Evolutionary conservation across 1,284 basidiomycete genomes (phyloP).

Genomic region (Pyrrhoderma noxium): DNA sequence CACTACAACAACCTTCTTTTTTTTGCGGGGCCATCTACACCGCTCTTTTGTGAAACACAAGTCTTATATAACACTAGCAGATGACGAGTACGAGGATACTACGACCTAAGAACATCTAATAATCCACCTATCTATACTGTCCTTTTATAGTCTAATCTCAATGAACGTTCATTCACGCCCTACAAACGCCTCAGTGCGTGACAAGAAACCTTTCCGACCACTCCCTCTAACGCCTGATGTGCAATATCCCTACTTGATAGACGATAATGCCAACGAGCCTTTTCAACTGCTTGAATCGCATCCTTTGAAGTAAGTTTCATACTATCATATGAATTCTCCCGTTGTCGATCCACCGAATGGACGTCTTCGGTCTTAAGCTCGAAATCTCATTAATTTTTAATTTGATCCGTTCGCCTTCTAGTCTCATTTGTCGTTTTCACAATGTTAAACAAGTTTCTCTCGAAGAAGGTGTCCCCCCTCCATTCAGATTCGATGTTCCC

Average conservation of each 20-base stretch:
- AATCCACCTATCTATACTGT: not conserved
- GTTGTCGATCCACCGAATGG: not conserved
- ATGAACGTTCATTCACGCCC: slow-evolving; percentile 17
- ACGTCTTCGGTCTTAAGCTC: not conserved
- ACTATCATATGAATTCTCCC: not conserved
- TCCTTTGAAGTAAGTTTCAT: slow-evolving; percentile 10
- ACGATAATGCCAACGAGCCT: slow-evolving; percentile 10
- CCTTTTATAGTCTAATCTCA: no score
- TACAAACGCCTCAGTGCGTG: slow-evolving; percentile 4
- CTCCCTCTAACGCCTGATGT: slow-evolving; percentile 12
- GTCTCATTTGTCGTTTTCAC: slow-evolving; percentile 14
- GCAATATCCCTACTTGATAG: slow-evolving; percentile 4
- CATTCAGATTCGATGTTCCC: slow-evolving; percentile 16
- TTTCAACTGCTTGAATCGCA: slow-evolving; percentile 14
- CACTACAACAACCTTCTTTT: not conserved
- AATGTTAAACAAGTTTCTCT: slow-evolving; percentile 18
- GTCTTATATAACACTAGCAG: slow-evolving; percentile 6
- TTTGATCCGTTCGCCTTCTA: not conserved
- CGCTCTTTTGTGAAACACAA: slow-evolving; percentile 16
- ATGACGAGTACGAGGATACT: slow-evolving; percentile 12
- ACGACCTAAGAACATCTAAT: slow-evolving; percentile 2
- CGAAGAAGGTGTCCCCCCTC: slow-evolving; percentile 18
- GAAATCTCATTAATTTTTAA: not conserved
- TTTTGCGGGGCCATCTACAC: slow-evolving; percentile 1
- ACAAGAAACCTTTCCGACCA: slow-evolving; percentile 10